Evolutionary conservation across 1,139 yeast genomes (phyloP), one percentile per base, ranked within the genome.

Genomic region (Kodamaea derodonti): DNA sequence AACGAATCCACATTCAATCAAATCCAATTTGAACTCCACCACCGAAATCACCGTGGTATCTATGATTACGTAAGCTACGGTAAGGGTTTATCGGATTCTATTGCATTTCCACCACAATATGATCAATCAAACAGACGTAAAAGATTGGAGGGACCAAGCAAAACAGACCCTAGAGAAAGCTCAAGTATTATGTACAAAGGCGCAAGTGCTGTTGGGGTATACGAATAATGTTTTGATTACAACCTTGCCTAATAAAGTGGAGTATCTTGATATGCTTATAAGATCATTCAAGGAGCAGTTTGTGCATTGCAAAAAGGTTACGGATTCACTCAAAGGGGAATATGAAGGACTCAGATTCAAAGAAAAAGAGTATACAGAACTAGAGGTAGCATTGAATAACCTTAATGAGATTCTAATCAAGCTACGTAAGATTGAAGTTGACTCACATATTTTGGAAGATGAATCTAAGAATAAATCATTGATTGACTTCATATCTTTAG

Each of bases 401-500:
- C 51, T 68, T 26, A 57, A 64, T 20, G 38, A 35, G 1, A 54
- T 64, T 2, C 41, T 65, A 14, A 34, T 31, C 8, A 53, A 53
- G 33, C 46, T 67, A 23, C 50, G 46, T 13, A 36, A 32, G 12
- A 56, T 61, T 0, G 41, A 46, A 14, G 69, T 67, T 4, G 72
- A 72, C 0, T 30, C 40, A 4, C 56, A 49, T 33, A 41, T 67
- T 4, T 40, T 58, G 20, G 47, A 47, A 24, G 31, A 28, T 12
- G 24, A 32, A 28, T 14, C 32, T 31, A 5, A 25, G 8, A 17
- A 14, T 10, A 43, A 35, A 26, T 42, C 45, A 4, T 47, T 54
- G 5, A 45, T 47, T 14, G 69, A 64, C 35, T 68, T 68, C 34
- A 60, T 67, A 3, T 60, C 73, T 2, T 39, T 49, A n/a, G 69